A percentile compares a stretch with the other conserved stretches of the same genome.
These are phyloP conservation scores for Teratosphaeria gauchensis DNA, from an alignment of 2,329 filamentous ascomycete genomes.

Conservation along the genomic window DNA sequence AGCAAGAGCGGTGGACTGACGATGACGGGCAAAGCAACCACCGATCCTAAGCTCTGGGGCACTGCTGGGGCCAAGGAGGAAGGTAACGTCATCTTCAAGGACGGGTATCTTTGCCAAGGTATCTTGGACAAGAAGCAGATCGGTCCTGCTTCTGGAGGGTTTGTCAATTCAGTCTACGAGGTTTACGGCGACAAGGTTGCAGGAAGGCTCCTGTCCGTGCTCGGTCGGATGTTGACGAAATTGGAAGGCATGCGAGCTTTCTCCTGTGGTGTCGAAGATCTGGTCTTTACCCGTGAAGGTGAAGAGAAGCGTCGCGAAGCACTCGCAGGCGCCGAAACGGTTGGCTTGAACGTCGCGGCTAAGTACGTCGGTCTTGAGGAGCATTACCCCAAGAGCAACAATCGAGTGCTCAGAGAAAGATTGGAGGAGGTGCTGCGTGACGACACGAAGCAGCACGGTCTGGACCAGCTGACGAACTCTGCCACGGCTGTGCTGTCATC, in stretches of 20 bases:
- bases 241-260: constrained; percentile 90
- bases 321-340: constrained; percentile 54
- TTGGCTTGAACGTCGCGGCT: constrained; percentile 71
- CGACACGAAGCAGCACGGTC: constrained; percentile 76
- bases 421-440: constrained; percentile 86
- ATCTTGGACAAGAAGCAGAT: constrained; percentile 96
- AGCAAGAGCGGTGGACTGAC: constrained; percentile 53
- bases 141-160: constrained; percentile 73
- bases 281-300: constrained; percentile 71
- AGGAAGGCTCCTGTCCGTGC: constrained; percentile 76
- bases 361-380: constrained; percentile 79
- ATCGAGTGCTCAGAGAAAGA: constrained; percentile 63
- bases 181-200: constrained; percentile 81
- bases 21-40: constrained; percentile 68
- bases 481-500: constrained; percentile 62
- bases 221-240: constrained; percentile 81
- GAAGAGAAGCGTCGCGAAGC: constrained; percentile 61
- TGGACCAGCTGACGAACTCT: constrained; percentile 81
- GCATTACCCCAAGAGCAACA: constrained; percentile 49
- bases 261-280: constrained; percentile 93
- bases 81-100: constrained; percentile 67
- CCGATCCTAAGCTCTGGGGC: constrained; percentile 73
- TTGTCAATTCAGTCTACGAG: constrained; percentile 89
- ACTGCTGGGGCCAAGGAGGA: constrained; percentile 56
- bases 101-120: constrained; percentile 79